Evolutionary conservation across 805 yeast genomes (phyloP).

Genomic region (Soucietia sequanensis): DNA sequence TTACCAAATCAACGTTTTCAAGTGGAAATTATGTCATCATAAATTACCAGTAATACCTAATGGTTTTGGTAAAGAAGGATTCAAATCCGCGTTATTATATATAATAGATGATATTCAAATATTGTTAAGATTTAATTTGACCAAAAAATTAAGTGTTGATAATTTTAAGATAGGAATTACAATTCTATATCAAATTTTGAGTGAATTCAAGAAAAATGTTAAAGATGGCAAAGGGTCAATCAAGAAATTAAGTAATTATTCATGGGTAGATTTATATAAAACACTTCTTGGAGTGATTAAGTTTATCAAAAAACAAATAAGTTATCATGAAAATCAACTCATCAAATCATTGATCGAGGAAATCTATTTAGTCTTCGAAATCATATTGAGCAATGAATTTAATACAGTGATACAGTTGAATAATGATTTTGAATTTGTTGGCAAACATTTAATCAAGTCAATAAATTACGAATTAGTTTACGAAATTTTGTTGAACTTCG

Average conservation of each 20-base stretch:
- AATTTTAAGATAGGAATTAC: slow-evolving; percentile 27
- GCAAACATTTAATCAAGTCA: slow-evolving; percentile 19
- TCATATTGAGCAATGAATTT: slow-evolving; percentile 16
- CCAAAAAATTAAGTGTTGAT: slow-evolving; percentile 31
- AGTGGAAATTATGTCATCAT: slow-evolving; percentile 45
- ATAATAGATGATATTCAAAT: slow-evolving; percentile 29
- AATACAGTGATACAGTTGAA: slow-evolving; percentile 14
- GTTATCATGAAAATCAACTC: slow-evolving; percentile 7
- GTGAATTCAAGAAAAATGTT: slow-evolving; percentile 9
- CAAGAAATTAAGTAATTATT: slow-evolving; percentile 21
- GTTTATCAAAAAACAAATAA: slow-evolving; percentile 23
- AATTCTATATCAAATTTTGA: slow-evolving; percentile 23
- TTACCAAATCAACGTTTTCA: slow-evolving; percentile 31
- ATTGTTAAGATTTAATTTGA: slow-evolving; percentile 36
- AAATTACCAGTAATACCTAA: slow-evolving; percentile 32
- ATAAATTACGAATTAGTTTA: slow-evolving; percentile 31
- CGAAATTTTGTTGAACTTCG: slow-evolving; percentile 24
- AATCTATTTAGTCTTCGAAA: slow-evolving; percentile 17
- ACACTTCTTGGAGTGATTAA: slow-evolving; percentile 28
- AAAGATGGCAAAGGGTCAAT: slow-evolving; percentile 9
- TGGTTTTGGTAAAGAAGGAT: slow-evolving; percentile 18
- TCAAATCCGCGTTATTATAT: slow-evolving; percentile 31
- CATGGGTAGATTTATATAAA: slow-evolving; percentile 35
- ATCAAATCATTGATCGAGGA: slow-evolving; percentile 24
- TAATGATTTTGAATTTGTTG: slow-evolving; percentile 9